Conservation (phyloP, 2,329 filamentous ascomycete genomes). For the Cladophialophora chaetospira region DNA sequence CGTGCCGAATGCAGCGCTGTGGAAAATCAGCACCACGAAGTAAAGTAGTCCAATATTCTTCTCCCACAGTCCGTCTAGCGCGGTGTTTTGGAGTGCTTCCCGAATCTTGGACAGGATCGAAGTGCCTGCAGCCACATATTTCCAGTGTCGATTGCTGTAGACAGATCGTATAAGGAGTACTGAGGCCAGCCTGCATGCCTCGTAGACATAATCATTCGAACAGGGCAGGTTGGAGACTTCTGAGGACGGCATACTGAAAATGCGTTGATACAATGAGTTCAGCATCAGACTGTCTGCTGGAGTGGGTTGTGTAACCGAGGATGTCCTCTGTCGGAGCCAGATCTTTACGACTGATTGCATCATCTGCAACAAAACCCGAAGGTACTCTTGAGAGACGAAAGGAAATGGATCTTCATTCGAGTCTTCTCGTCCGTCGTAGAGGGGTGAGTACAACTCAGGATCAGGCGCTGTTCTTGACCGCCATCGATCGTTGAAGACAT, state of each 20-base stretch:
- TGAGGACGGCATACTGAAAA: slow-evolving; percentile 17
- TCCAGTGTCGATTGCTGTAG: slow-evolving; percentile 5
- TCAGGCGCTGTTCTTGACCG: slow-evolving; percentile 5
- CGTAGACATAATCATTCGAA: slow-evolving; percentile 17
- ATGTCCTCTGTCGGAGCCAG: slow-evolving; percentile 8
- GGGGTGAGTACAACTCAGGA: slow-evolving; percentile 16
- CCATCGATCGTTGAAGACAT: slow-evolving; percentile 19
- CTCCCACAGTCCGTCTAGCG: slow-evolving; percentile 12
- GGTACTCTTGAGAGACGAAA: slow-evolving; percentile 3
- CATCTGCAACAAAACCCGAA: slow-evolving; percentile 16
- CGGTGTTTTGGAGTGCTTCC: slow-evolving; percentile 15
- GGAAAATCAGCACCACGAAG: slow-evolving; percentile 19
- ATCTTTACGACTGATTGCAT: slow-evolving; percentile 17
- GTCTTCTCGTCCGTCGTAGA: slow-evolving; percentile 19
- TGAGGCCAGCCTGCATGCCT: slow-evolving; percentile 18
- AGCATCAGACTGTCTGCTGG: not conserved
- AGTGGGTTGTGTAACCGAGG: not conserved
- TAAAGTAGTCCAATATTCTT: slow-evolving; percentile 22
- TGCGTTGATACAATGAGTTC: slow-evolving; percentile 5
- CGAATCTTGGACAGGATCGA: slow-evolving; percentile 4
- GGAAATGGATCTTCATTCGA: slow-evolving; percentile 16
- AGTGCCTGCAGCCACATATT: not conserved
- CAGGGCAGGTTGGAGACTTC: slow-evolving; percentile 6
- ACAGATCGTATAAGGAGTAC: slow-evolving; percentile 18
- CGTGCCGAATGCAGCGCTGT: slow-evolving; percentile 20